Conservation (phyloP, 2,329 filamentous ascomycete species). For the Apiospora kogelbergensis region DNA sequence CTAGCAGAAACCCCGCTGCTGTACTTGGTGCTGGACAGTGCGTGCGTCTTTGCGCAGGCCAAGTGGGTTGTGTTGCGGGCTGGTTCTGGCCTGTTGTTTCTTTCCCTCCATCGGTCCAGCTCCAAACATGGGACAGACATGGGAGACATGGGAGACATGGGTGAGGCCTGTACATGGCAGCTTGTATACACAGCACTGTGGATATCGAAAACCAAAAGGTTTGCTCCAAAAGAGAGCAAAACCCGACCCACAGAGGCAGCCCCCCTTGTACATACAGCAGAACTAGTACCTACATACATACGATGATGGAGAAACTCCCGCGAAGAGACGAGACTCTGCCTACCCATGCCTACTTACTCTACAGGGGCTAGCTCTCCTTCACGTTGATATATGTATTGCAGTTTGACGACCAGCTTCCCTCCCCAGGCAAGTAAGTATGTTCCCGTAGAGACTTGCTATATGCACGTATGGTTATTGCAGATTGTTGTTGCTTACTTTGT, state of each 20-base stretch:
- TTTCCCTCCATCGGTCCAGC: conserved; percentile 3
- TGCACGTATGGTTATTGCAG: neutral
- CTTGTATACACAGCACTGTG: neutral
- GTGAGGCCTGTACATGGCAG: neutral
- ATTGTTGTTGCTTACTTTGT: neutral
- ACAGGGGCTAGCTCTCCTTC: neutral
- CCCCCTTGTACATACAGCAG: neutral
- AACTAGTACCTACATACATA: neutral
- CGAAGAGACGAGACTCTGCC: neutral
- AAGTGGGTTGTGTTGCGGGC: conserved; percentile 5
- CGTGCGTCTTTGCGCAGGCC: neutral
- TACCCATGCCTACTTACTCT: conserved; percentile 4
- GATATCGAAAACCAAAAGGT: conserved; percentile 4
- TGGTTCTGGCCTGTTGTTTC: conserved; percentile 6
- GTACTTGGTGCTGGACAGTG: neutral
- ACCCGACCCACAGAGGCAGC: neutral
- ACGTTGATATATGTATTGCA: neutral
- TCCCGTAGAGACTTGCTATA: neutral
- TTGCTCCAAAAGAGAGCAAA: conserved; percentile 8
- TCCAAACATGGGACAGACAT: conserved; percentile 7
- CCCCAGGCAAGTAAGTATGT: neutral
- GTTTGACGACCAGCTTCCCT: neutral
- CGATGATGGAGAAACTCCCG: conserved; percentile 9
- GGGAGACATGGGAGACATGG: conserved; percentile 8
- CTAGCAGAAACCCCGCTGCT: neutral